These are phyloP conservation scores for Lepidium didymum DNA, from an alignment of 345 rosid genomes.

Conservation along the genomic window DNA sequence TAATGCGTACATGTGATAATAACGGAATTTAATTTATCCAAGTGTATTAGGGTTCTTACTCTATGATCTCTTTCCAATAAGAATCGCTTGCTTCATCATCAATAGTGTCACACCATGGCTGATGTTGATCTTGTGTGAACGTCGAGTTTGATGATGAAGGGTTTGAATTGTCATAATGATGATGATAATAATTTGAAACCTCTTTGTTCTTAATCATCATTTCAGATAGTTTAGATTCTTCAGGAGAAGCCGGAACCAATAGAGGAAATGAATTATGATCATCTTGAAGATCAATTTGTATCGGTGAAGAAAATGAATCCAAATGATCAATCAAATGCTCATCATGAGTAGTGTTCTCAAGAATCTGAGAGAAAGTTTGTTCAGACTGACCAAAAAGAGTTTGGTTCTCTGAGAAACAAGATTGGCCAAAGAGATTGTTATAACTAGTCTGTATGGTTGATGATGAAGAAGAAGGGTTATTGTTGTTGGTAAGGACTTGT, in stretches of 20 bases:
- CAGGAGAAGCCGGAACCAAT: conserved; percentile 42
- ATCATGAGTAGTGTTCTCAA: conserved; percentile 20
- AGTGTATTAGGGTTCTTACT: conserved; percentile 37
- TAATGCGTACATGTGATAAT: not conserved
- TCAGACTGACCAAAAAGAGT: conserved; percentile 15
- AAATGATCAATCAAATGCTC: conserved; percentile 19
- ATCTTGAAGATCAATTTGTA: conserved; percentile 4
- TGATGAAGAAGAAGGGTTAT: not conserved
- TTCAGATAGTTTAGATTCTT: conserved; percentile 16
- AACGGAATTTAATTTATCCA: not conserved
- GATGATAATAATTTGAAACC: not conserved
- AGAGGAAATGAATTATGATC: conserved; percentile 31
- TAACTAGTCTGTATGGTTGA: conserved; percentile 24
- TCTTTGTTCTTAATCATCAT: conserved; percentile 18
- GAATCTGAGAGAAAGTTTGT: conserved; percentile 25
- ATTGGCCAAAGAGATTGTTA: conserved; percentile 22
- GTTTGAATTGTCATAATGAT: conserved; percentile 26
- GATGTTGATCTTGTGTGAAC: conserved; percentile 39
- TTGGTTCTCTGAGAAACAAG: conserved; percentile 26
- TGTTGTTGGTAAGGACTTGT: conserved; percentile 31
- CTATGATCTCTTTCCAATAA: conserved; percentile 53
- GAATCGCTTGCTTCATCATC: conserved; percentile 46
- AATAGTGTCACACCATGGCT: conserved; percentile 24
- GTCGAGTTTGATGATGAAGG: conserved; percentile 53
- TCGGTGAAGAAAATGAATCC: conserved; percentile 18